phyloP scores from a whole-genome alignment of 169 alveolate species.

The Babesia bigemina region DNA sequence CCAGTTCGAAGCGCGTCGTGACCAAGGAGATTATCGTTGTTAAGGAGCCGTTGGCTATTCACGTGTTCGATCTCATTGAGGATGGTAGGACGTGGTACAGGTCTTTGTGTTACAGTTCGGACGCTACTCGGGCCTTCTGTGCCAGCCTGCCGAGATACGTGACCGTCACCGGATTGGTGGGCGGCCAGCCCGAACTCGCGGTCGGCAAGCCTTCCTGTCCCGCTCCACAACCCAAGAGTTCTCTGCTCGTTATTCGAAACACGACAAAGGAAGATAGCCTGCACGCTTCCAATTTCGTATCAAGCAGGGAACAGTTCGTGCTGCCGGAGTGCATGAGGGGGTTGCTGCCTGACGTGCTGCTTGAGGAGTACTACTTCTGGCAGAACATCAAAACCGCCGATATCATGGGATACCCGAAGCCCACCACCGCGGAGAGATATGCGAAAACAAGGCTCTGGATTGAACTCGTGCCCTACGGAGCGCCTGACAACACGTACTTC shows the following conservation, averaged over 20 bases:
- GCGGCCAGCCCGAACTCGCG: constrained; percentile 28
- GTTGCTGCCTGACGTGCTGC: constrained; percentile 67
- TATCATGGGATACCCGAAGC: constrained; percentile 73
- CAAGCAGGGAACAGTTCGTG: constrained; percentile 64
- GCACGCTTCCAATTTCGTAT: constrained; percentile 10
- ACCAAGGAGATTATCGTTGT: constrained; percentile 70
- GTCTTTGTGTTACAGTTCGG: constrained; percentile 74
- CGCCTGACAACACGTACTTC: constrained; percentile 37
- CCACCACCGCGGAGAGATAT: constrained; percentile 24
- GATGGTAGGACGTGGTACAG: constrained; percentile 75
- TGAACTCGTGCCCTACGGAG: constrained; percentile 16
- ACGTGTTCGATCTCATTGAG: constrained; percentile 72
- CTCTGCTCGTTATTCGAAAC: constrained; percentile 60
- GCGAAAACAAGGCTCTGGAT: constrained; percentile 34
- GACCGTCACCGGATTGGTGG: constrained; percentile 8
- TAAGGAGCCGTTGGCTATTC: constrained; percentile 69
- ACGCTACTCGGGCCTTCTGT: constrained; percentile 69
- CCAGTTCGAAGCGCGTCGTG: constrained; percentile 46
- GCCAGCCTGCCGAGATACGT: constrained; percentile 60
- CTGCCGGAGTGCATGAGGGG: constrained; percentile 69
- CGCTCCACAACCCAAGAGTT: constrained; percentile 14
- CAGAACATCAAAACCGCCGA: constrained; percentile 73
- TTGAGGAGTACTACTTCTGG: constrained; percentile 77
- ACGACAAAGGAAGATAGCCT: constrained; percentile 12
- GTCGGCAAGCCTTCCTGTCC: constrained; percentile 43